Percentiles rank a stretch among this genome's conserved stretches.
Evolutionary conservation across 495 filamentous ascomycete genomes (phyloP).

Genomic region (Clohesyomyces aquaticus): DNA sequence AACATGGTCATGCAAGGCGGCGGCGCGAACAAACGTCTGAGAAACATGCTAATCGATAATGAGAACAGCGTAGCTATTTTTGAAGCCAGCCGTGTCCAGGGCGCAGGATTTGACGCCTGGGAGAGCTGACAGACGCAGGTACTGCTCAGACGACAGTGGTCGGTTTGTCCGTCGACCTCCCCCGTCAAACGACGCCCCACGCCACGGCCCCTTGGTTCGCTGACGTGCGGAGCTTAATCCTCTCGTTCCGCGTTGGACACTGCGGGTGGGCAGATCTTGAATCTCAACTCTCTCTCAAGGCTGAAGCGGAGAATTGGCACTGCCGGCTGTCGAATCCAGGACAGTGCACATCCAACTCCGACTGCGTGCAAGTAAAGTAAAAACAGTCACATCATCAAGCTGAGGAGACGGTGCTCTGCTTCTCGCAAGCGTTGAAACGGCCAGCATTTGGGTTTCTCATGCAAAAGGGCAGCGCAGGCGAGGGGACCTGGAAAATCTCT

Average conservation of each 20-base stretch:
- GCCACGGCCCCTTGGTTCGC: not conserved
- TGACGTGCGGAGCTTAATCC: slow-evolving; percentile 25
- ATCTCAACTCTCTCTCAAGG: not conserved
- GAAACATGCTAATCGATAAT: not conserved
- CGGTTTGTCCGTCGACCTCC: not conserved
- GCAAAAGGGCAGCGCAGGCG: not conserved
- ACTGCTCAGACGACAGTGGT: not conserved
- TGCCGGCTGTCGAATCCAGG: too few relatives aligned
- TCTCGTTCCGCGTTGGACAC: not conserved
- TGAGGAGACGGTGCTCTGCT: slow-evolving; percentile 19
- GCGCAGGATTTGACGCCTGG: slow-evolving; percentile 1
- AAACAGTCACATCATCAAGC: slow-evolving; percentile 17
- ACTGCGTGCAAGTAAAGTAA: not conserved
- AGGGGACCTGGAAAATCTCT: slow-evolving; percentile 3
- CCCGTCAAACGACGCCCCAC: not conserved
- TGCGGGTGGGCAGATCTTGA: not conserved
- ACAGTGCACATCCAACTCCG: too few relatives aligned
- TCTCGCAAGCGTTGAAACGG: slow-evolving; percentile 21
- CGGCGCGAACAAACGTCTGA: not conserved
- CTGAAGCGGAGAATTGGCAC: slow-evolving; percentile 4
- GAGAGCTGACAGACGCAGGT: not conserved
- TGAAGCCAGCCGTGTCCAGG: not conserved
- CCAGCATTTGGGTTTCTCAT: slow-evolving; percentile 1
- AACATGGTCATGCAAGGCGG: not conserved
- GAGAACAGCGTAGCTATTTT: not conserved